phyloP scores from a whole-genome alignment of 352 stramenopile species.

The Pythium dissotocum region DNA sequence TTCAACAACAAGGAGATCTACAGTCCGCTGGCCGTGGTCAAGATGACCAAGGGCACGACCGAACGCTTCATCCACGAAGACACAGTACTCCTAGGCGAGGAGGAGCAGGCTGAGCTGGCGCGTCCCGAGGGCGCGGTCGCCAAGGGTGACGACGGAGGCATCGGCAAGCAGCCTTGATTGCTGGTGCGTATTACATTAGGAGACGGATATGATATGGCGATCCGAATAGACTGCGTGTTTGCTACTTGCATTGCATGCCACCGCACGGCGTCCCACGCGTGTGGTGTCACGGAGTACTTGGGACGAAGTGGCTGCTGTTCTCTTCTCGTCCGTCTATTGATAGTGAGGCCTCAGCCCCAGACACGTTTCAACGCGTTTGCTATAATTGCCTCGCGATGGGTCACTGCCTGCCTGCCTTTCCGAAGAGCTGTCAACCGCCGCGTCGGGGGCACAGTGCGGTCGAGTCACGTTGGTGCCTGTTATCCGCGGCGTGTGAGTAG shows the following conservation, averaged over 20 bases:
- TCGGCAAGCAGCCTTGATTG: conserved; percentile 9
- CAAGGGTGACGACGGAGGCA: conserved; percentile 13
- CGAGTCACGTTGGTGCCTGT: background rate
- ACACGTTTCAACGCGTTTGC: background rate
- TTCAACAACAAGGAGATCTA: conserved; percentile 86
- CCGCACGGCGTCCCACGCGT: background rate
- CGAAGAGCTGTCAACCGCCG: background rate
- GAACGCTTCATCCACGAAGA: conserved; percentile 57
- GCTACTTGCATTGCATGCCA: background rate
- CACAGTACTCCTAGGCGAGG: conserved; percentile 53
- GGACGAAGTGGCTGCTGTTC: background rate
- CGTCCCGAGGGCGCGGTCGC: conserved; percentile 3
- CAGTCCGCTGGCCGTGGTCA: conserved; percentile 62
- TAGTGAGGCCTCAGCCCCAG: background rate
- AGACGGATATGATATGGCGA: background rate
- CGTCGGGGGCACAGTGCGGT: background rate
- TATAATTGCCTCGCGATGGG: background rate
- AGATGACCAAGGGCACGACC: conserved; percentile 60
- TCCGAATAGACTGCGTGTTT: background rate
- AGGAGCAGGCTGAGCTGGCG: conserved; percentile 32
- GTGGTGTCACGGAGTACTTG: background rate
- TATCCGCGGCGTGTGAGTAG: background rate
- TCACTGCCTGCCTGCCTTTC: background rate
- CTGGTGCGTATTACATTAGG: background rate
- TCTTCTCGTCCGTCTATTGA: background rate